Evolutionary conservation across 2,329 filamentous ascomycete genomes (phyloP), one percentile per base, ranked within the genome.

Genomic region (Penicillium freii): DNA sequence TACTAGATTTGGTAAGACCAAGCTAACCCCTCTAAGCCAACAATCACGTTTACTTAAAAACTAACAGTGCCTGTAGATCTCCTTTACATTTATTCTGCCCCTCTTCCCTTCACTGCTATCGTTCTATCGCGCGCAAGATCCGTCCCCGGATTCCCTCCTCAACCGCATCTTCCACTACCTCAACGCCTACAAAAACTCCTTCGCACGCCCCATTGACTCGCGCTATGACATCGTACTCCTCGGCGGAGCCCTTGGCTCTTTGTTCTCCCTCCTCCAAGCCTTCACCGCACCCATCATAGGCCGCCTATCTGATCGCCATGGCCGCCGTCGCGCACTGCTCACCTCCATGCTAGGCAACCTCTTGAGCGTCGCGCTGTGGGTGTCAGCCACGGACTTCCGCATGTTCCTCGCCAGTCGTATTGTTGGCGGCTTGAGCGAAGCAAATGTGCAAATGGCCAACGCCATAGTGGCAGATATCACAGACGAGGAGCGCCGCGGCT

Each of bases 391-490:
- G 53, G 93, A 97, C 77, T 99, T 99, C 78, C 86, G 92, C 42
- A 97, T 93, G 2, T 99, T 99, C 71, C 82, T 99, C 31, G 90
- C 92, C n/a, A 96, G 91, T 66, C 87, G 94, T 50, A 78, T 99
- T 2, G 90, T 99, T 0, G 94, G 94, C 25, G 94, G 94, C 0
- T 77, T 99, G 63, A 97, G 92, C 56, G 94, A 99, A 78, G 94
- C 94, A 61, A 99, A 99, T 67, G 90, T 99, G 3, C 94, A 99
- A 78, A 82, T 99, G 15, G 93, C 94, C 5, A 94, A 93, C 62
- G 93, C 94, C 42, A 97, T 99, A 73, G 94, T 94, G 19, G 94
- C 93, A 39, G 94, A 99, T 73, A 92, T 99, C 64, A 96, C 91
- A 43, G 92, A 95, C 68, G 89, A 93, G 66, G 83, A 84, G 56